phyloP scores from a whole-genome alignment of 1,284 basidiomycete species.

The Lignosus rhinocerotis region DNA sequence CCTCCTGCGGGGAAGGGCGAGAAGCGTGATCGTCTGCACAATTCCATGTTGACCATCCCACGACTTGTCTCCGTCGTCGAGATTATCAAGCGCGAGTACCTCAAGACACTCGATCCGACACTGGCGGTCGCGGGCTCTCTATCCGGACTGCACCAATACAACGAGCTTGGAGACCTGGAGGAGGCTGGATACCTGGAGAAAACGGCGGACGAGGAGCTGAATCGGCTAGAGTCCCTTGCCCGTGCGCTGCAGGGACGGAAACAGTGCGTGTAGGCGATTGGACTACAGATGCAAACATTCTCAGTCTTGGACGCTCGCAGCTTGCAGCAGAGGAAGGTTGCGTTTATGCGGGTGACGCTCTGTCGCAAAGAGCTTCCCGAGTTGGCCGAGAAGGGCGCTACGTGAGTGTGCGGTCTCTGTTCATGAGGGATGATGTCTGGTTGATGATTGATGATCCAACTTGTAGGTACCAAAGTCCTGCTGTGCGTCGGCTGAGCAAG shows the following conservation, averaged over 20 bases:
- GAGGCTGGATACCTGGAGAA: constrained; percentile 31
- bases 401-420: constrained; percentile 42
- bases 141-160: constrained; percentile 78
- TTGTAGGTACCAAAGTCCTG: constrained; percentile 57
- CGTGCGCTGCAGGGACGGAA: constrained; percentile 49
- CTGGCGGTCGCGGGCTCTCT: constrained; percentile 32
- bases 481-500: constrained; percentile 53
- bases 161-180: constrained; percentile 63
- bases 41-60: constrained; percentile 53
- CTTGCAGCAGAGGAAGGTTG: constrained; percentile 60
- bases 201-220: constrained; percentile 31
- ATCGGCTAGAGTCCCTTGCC: constrained; percentile 37
- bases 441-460: neutral
- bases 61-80: constrained; percentile 78
- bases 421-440: too few species aligned
- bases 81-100: constrained; percentile 81
- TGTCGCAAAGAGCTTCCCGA: constrained; percentile 50
- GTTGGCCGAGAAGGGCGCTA: constrained; percentile 44
- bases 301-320: constrained; percentile 37
- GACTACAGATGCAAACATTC: too few species aligned
- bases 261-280: constrained; percentile 47
- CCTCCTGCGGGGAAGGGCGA: neutral
- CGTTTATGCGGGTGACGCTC: constrained; percentile 77
- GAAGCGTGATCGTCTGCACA: constrained; percentile 22
- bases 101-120: constrained; percentile 48